A percentile compares a stretch with the other conserved stretches of the same genome.
phyloP scores from a whole-genome alignment of 2,329 filamentous ascomycete genomes.

The Emmonsiellopsis sp. region DNA sequence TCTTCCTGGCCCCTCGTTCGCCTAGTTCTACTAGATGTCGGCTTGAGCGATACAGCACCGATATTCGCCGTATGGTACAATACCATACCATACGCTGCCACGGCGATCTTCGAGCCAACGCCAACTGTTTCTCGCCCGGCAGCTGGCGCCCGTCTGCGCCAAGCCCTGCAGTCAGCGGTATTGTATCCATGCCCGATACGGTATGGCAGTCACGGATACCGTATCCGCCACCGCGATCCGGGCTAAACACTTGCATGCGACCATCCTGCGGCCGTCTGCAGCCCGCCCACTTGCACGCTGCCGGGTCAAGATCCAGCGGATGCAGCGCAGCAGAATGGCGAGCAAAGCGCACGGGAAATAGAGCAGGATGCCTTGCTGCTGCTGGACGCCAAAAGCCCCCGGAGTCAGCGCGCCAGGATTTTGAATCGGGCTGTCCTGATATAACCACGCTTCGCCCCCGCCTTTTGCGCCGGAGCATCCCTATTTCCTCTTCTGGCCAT shows the following conservation, averaged over 20 bases:
- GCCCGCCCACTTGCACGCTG: slow-evolving; percentile 1
- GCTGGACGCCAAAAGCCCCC: neutral
- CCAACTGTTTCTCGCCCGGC: neutral
- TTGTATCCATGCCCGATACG: neutral
- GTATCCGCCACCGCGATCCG: slow-evolving; percentile 2
- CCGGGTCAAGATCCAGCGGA: neutral
- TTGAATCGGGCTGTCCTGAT: slow-evolving; percentile 3
- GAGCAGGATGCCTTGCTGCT: neutral
- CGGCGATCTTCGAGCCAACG: neutral
- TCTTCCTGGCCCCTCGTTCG: neutral
- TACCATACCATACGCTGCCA: slow-evolving; percentile 1
- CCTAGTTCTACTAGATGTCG: neutral
- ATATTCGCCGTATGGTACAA: neutral
- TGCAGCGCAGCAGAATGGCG: neutral
- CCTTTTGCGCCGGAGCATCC: slow-evolving; percentile 5
- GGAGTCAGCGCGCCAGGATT: slow-evolving; percentile 9
- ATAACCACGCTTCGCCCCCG: slow-evolving; percentile 16
- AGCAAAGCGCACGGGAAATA: neutral
- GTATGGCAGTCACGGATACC: neutral
- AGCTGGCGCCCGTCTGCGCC: neutral
- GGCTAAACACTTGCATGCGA: slow-evolving; percentile 7
- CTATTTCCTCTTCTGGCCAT: slow-evolving; percentile 9
- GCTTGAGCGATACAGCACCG: neutral
- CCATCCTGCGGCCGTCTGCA: slow-evolving; percentile 10
- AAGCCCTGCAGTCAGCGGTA: neutral